Percentiles rank a stretch among this genome's conserved stretches.
Evolutionary conservation across 2,329 filamentous ascomycete genomes (phyloP).

Genomic region (Trichoderma atroviride): DNA sequence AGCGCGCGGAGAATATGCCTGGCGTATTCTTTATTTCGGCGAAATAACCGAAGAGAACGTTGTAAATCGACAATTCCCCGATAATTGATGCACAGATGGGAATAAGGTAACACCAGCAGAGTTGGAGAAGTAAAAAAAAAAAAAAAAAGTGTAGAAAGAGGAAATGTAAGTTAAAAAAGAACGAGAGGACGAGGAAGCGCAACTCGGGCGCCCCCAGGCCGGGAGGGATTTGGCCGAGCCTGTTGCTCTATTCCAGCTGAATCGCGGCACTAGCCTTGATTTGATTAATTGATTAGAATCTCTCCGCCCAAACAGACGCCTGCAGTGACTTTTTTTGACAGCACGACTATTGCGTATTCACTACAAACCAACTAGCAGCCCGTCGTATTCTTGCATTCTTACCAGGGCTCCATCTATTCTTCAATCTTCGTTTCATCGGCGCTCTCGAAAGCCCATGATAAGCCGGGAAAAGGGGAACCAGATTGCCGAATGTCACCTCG

Average conservation of each 20-base stretch:
- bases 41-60: not conserved
- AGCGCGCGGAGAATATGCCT: not conserved
- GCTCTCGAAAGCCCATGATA: not conserved
- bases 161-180: too few relatives aligned
- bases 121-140: not conserved
- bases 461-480: not conserved
- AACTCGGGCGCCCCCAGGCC: not conserved
- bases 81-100: too few relatives aligned
- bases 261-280: not conserved
- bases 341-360: not conserved
- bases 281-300: slow-evolving; percentile 4
- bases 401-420: not conserved
- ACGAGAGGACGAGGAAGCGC: not conserved
- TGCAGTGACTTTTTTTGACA: not conserved
- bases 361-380: not conserved
- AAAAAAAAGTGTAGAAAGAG: too few relatives aligned
- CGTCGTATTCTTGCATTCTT: not conserved
- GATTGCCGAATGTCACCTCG: not conserved
- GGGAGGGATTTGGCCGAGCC: not conserved
- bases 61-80: not conserved
- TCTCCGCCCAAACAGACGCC: not conserved
- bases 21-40: not conserved
- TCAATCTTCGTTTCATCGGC: not conserved
- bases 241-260: not conserved
- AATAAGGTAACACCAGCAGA: too few relatives aligned